Conservation (phyloP, 2,329 filamentous ascomycete species). For the Lojkania enalia region DNA sequence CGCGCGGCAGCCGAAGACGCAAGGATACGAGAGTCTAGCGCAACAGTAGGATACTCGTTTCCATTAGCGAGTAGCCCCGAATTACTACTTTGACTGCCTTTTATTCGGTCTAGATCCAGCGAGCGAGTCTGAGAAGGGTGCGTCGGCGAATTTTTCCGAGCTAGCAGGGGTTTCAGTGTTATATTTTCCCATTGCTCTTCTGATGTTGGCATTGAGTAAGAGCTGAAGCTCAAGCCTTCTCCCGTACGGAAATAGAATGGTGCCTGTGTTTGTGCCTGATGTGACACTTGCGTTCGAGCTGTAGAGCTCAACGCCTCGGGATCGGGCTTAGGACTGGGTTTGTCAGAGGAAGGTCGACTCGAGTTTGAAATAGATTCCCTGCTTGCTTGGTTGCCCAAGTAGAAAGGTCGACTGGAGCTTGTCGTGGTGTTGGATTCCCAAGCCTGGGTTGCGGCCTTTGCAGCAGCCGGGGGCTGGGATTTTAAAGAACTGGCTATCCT, state of each 20-base stretch:
- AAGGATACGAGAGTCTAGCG: constrained; percentile 24
- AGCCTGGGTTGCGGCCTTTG: constrained; percentile 66
- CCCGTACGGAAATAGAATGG: constrained; percentile 32
- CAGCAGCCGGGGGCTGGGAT: constrained; percentile 58
- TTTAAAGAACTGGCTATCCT: constrained; percentile 51
- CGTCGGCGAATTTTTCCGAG: constrained; percentile 22
- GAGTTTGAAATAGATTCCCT: constrained; percentile 21
- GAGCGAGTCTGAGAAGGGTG: constrained; percentile 9
- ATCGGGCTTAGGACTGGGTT: constrained; percentile 16
- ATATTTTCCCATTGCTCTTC: constrained; percentile 19
- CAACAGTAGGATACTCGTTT: constrained; percentile 52
- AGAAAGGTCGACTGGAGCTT: constrained; percentile 19
- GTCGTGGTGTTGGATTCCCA: constrained; percentile 51
- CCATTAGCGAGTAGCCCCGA: constrained; percentile 48
- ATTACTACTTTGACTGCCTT: constrained; percentile 11
- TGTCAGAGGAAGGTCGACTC: constrained; percentile 35
- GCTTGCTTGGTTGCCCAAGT: constrained; percentile 16
- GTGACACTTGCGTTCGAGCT: constrained; percentile 9
- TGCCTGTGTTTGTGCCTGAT: constrained; percentile 16
- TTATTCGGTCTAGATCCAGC: constrained; percentile 10
- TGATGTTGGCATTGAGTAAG: constrained; percentile 21
- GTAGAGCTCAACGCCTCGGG: constrained; percentile 13
- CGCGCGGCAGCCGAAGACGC: constrained; percentile 38
- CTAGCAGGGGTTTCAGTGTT: constrained; percentile 9
- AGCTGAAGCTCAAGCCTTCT: constrained; percentile 19